Conservation (phyloP, 306 rosid species). For the Luffa acutangula region DNA sequence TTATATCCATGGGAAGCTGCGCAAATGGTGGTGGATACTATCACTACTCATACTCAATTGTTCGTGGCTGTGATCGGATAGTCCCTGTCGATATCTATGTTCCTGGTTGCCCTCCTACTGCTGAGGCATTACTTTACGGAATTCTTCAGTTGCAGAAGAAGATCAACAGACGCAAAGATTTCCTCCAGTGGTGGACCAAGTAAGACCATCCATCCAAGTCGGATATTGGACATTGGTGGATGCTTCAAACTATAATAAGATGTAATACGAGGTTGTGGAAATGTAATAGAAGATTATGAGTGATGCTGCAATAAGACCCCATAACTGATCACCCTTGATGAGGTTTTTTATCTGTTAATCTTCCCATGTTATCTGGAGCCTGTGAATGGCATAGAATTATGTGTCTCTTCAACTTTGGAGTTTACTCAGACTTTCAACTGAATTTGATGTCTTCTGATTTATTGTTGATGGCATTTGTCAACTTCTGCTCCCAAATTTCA, state of each 20-base stretch:
- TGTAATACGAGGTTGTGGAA: slow-evolving; percentile 17
- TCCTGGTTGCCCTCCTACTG: slow-evolving; percentile 99
- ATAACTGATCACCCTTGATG: neutral
- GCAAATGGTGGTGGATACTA: slow-evolving; percentile 99
- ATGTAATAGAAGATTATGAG: slow-evolving; percentile 1
- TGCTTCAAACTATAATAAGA: slow-evolving; percentile 28
- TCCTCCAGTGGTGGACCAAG: slow-evolving; percentile 91
- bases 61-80: slow-evolving; percentile 90
- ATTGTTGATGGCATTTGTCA: neutral
- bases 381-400: neutral
- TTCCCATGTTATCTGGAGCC: neutral
- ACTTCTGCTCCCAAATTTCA: neutral
- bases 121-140: slow-evolving; percentile 89
- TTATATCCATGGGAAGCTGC: slow-evolving; percentile 98
- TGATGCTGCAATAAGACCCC: neutral
- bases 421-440: neutral
- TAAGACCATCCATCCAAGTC: slow-evolving; percentile 26
- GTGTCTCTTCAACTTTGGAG: neutral
- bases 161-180: slow-evolving; percentile 95
- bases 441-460: neutral
- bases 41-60: slow-evolving; percentile 92
- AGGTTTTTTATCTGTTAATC: neutral
- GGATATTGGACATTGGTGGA: slow-evolving; percentile 17
- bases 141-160: slow-evolving; percentile 97
- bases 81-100: slow-evolving; percentile 93